Conservation (phyloP, 495 filamentous ascomycete species). For the Xylaria nigripes region DNA sequence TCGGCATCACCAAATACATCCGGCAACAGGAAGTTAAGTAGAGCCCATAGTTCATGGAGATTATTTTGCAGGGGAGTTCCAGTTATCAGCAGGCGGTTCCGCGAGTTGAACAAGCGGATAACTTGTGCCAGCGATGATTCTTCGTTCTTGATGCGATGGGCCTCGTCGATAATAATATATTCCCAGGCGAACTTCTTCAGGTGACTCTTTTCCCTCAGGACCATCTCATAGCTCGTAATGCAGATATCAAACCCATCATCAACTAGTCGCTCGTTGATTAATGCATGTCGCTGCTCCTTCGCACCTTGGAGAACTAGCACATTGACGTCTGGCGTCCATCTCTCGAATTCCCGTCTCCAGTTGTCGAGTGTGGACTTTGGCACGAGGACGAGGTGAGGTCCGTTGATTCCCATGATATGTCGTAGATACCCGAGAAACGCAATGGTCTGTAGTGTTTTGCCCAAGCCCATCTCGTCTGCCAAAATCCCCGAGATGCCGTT, state of each 20-base stretch:
- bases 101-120: slow-evolving; percentile 92
- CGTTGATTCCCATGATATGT: slow-evolving; percentile 75
- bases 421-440: slow-evolving; percentile 90
- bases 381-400: slow-evolving; percentile 89
- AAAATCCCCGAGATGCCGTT: slow-evolving; percentile 98
- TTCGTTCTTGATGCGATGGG: slow-evolving; percentile 99
- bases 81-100: slow-evolving; percentile 92
- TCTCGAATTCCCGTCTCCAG: slow-evolving; percentile 90
- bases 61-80: slow-evolving; percentile 98
- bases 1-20: slow-evolving; percentile 97
- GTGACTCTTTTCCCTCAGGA: slow-evolving; percentile 88
- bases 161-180: slow-evolving; percentile 99
- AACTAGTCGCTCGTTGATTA: slow-evolving; percentile 85
- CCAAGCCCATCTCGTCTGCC: slow-evolving; percentile 95
- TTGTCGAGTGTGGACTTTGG: slow-evolving; percentile 98
- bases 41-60: slow-evolving; percentile 96
- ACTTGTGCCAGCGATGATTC: slow-evolving; percentile 95
- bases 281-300: slow-evolving; percentile 81
- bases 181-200: slow-evolving; percentile 99
- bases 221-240: slow-evolving; percentile 95
- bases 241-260: slow-evolving; percentile 91
- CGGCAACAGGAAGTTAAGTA: slow-evolving; percentile 92
- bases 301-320: slow-evolving; percentile 90
- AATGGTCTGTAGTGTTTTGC: slow-evolving; percentile 87
- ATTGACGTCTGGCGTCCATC: slow-evolving; percentile 92